Evolutionary conservation across 2,329 filamentous ascomycete genomes (phyloP), one percentile per base, ranked within the genome.

Genomic region (Phialophora tarda): DNA sequence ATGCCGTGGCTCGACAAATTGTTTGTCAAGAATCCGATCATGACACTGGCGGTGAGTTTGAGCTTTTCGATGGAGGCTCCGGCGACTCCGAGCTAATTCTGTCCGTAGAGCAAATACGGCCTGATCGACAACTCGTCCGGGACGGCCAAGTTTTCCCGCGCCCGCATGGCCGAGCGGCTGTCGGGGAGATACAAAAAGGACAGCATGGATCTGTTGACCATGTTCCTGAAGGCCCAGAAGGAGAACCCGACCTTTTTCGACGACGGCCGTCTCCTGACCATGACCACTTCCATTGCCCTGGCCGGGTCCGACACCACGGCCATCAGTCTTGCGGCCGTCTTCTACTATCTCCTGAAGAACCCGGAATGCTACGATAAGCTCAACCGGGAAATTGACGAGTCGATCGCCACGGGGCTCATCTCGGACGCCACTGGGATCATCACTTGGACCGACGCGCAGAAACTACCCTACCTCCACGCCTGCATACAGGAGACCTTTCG

Each of bases 21-120:
- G 44, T 63, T 71, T 34, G 57, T 71, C 30, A 71, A 71, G 50
- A 71, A 71, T 44, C 69, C 69, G 4, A 57, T 71, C 54, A 26
- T 64, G 71, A 84, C 91, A 14, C 84, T 88, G 62, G 82, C 90
- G 89, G 1, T 74, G 91, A 68, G 81, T 86, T 67, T 88, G 90
- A 74, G 85, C 85, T 10, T 88, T 89, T 86, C 88, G 64, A 89
- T 91, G 79, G 84, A 83, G 23, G 88, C 91, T 75, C 86, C 90
- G 7, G 38, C 38, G 38, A 41, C 38, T 17, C 14, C 14, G 38
- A 17, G 38, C 38, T 41, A 14, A 41, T 17, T 41, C 38, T 41
- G 38, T 41, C 38, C 4, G 38, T 41, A 41, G 38, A 41, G 38
- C 38, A 41, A 41, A 17, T 41, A 41, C 38, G 38, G 38, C 38